These are phyloP conservation scores for Clarireedia homoeocarpa DNA, from an alignment of 2,329 filamentous ascomycete species.

Conservation along the genomic window DNA sequence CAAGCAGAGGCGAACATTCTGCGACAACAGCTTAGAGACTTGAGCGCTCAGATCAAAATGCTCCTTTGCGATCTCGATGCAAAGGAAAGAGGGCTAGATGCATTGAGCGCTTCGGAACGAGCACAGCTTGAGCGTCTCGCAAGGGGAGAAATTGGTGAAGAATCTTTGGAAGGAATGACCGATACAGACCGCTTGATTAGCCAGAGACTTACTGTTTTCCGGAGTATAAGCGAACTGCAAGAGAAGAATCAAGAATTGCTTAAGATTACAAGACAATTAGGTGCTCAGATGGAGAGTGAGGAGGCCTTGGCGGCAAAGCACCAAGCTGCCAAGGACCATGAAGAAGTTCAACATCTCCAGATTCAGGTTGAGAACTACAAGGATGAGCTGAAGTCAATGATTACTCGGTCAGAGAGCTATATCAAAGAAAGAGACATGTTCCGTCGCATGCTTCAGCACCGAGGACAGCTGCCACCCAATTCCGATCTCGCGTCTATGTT, in stretches of 20 bases:
- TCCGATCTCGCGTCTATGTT: slow-evolving; percentile 61
- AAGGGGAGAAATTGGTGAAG: slow-evolving; percentile 65
- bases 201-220: slow-evolving; percentile 83
- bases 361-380: slow-evolving; percentile 69
- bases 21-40: slow-evolving; percentile 78
- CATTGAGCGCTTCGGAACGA: slow-evolving; percentile 63
- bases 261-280: slow-evolving; percentile 74
- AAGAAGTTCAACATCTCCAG: slow-evolving; percentile 66
- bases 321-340: slow-evolving; percentile 54
- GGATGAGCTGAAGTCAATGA: slow-evolving; percentile 77
- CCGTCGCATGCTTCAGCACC: slow-evolving; percentile 82
- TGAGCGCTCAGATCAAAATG: slow-evolving; percentile 84
- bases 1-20: slow-evolving; percentile 69
- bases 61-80: slow-evolving; percentile 81
- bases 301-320: slow-evolving; percentile 65
- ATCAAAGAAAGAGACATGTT: slow-evolving; percentile 97
- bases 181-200: slow-evolving; percentile 86
- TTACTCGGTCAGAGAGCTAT: slow-evolving; percentile 82
- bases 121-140: slow-evolving; percentile 71
- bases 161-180: slow-evolving; percentile 64
- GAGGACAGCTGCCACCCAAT: slow-evolving; percentile 49
- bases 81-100: slow-evolving; percentile 68
- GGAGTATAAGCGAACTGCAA: slow-evolving; percentile 75
- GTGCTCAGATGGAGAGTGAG: slow-evolving; percentile 83
- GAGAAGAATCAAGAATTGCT: slow-evolving; percentile 81